Base-by-base conservation (phyloP, 768 basidiomycete species). In the Podaxis pistillaris region DNA sequence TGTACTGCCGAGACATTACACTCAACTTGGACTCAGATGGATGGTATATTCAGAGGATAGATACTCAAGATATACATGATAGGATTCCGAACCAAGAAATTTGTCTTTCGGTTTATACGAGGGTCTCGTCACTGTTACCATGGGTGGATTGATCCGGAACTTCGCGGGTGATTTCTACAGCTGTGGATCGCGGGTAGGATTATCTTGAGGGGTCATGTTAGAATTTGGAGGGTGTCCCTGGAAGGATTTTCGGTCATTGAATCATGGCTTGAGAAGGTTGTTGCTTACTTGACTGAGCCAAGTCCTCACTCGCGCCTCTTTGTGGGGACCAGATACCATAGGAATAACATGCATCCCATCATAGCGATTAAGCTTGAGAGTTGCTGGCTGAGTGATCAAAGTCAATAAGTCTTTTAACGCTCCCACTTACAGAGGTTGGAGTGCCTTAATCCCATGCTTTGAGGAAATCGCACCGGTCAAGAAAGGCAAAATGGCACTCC, bases 401-500 rank as follows among this genome's bases (percentile, higher is more conserved):
- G 44, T 12, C 38, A 1, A 26, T 56, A 24, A 44, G 52, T 36
- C 11, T 33, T 13, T 54, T 15, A 33, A 44, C 12, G 33, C 1
- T 44, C 28, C 30, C 8, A 73, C 86, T 71, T 65, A 88, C 87
- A 88, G 71, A 7, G 87, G 87, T 66, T 87, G 86, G 58, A 89
- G 69, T 62, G 78, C 81, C 59, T 76, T 75, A 40, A 90, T 88
- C 0, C 83, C 90, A 51, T 84, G 81, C 63, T 79, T 85, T 33
- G 79, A 79, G 8, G 90, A 83, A 22, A 93, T 80, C 1, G 86
- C 81, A 33, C 90, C 90, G 0, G 88, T 88, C 64, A 91, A 79
- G 68, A 93, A 91, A 0, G 91, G 90, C 3, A 92, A 68, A 7
- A 88, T 64, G 0, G 90, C 90, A 47, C 85, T 85, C 15, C 91